phyloP scores from a whole-genome alignment of 2,329 filamentous ascomycete species.

The Colletotrichum tanaceti region DNA sequence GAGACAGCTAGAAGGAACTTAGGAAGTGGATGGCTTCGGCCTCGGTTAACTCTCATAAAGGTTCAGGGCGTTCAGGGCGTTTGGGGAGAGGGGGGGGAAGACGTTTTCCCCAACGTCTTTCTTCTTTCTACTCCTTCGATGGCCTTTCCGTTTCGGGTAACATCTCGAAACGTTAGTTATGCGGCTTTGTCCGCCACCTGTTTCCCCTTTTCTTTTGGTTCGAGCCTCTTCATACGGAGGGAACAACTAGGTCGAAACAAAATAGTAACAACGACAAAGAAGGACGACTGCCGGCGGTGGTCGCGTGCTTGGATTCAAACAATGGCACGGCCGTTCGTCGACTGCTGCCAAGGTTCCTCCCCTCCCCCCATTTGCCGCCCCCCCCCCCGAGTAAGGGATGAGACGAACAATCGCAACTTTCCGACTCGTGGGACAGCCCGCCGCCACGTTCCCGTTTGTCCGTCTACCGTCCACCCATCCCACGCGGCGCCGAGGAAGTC shows the following conservation, averaged over 20 bases:
- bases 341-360: neutral
- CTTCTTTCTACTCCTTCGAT: slow-evolving; percentile 8
- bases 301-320: neutral
- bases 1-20: neutral
- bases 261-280: neutral
- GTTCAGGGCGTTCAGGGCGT: too few relatives aligned
- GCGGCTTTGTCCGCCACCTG: too few relatives aligned
- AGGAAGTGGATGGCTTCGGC: neutral
- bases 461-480: neutral
- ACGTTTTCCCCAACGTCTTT: slow-evolving; percentile 14
- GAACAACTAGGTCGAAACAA: neutral
- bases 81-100: neutral
- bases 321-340: neutral
- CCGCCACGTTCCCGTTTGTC: too few relatives aligned
- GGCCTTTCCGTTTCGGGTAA: neutral
- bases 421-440: neutral
- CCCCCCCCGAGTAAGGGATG: neutral
- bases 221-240: too few relatives aligned
- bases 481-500: too few relatives aligned
- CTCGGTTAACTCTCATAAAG: neutral
- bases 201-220: neutral
- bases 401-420: neutral
- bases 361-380: neutral
- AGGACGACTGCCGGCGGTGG: neutral
- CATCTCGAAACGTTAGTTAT: neutral